Base-by-base conservation (phyloP, 2,329 filamentous ascomycete species). In the Ophiostoma angusticollis region DNA sequence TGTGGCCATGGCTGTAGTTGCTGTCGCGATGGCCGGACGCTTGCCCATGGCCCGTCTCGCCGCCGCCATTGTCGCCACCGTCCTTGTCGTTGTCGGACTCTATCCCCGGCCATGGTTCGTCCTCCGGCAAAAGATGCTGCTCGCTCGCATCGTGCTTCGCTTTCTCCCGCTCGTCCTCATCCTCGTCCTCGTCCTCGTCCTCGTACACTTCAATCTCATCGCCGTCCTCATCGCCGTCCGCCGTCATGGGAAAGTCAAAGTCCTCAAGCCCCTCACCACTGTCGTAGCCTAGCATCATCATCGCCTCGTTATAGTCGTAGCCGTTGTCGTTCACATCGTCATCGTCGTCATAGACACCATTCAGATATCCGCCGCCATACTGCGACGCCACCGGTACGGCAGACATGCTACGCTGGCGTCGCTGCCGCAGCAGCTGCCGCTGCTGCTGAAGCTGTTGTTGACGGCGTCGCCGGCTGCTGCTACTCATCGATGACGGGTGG, bases 51-150 rank as follows among this genome's bases (percentile, higher is more conserved):
- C 25, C 30, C 14, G 30, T 29, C 4, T 31, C 25, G 13, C 39
- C 28, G 7, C 9, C 22, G 6, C 32, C 30, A 13, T 32, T 22
- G 6, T 24, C 19, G 28, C 24, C 14, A n/a, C 17, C 25, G 13
- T 41, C 23, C 28, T 31, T 17, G 7, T 41, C 36, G 27, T 41
- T 31, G 25, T 46, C 35, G 40, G 69, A 70, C 44, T 74, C 70
- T 35, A 75, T 69, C 8, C 72, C 72, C 0, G 63, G 67, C 68
- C 70, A 72, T 2, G 64, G 63, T 43, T 74, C 66, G 43, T 76
- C 72, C 48, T 74, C 69, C 1, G 68, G 68, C 18, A 60, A 56
- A 22, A 44, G 5, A 41, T 40, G 29, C n/a, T n/a, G n/a, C n/a
- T n/a, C n/a, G n/a, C n/a, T 45, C 52, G 38, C 22, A 32, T 38